Evolutionary conservation across 1,139 yeast species (phyloP).

Genomic region (Geotrichum phurueaensis): DNA sequence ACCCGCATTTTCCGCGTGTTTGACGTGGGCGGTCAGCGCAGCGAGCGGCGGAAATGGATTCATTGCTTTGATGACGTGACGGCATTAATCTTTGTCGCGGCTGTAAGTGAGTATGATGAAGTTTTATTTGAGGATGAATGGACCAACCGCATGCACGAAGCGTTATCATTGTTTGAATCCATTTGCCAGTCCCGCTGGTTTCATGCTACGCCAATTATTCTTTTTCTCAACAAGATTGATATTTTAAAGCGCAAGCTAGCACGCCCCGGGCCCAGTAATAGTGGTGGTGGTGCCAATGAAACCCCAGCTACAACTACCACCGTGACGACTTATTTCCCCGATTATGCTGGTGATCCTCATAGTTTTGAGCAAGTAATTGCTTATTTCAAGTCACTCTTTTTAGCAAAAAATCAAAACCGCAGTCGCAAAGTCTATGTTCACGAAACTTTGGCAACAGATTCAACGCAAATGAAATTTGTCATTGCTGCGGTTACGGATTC

Average conservation of each 20-base stretch:
- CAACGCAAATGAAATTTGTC: slow-evolving; percentile 80
- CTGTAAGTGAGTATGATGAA: slow-evolving; percentile 90
- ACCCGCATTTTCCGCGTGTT: slow-evolving; percentile 64
- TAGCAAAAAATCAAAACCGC: slow-evolving; percentile 49
- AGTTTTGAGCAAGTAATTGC: slow-evolving; percentile 31
- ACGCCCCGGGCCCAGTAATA: background rate
- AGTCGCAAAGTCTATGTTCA: slow-evolving; percentile 77
- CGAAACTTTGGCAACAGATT: slow-evolving; percentile 94
- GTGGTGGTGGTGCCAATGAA: too few relatives aligned
- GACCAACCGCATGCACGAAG: slow-evolving; percentile 88
- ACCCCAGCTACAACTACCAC: background rate
- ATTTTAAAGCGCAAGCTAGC: slow-evolving; percentile 56
- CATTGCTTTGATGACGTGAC: slow-evolving; percentile 92
- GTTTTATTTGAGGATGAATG: slow-evolving; percentile 82
- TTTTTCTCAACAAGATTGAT: slow-evolving; percentile 86
- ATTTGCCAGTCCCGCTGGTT: slow-evolving; percentile 86
- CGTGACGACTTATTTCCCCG: slow-evolving; percentile 40
- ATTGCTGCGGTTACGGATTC: slow-evolving; percentile 89
- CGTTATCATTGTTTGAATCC: slow-evolving; percentile 76
- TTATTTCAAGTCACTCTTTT: slow-evolving; percentile 27
- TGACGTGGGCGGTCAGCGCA: slow-evolving; percentile 97
- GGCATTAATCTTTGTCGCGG: slow-evolving; percentile 83
- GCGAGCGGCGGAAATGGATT: slow-evolving; percentile 93
- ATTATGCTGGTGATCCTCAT: slow-evolving; percentile 23
- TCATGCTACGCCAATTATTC: slow-evolving; percentile 74